phyloP scores from a whole-genome alignment of 495 filamentous ascomycete genomes.

The Aspergillus incahuasiensis region DNA sequence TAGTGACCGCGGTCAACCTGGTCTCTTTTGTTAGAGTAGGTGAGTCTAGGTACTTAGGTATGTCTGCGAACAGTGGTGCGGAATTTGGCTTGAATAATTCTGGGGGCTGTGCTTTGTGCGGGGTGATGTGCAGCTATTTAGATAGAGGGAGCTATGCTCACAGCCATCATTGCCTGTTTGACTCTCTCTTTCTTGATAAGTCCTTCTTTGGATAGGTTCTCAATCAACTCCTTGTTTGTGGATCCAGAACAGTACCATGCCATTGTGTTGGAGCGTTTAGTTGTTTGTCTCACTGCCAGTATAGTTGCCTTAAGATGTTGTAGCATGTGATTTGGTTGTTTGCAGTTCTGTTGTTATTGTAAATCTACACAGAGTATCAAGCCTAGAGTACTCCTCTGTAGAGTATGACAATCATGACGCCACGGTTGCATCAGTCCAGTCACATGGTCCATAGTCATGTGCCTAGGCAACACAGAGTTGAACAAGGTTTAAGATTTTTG shows the following conservation, averaged over 20 bases:
- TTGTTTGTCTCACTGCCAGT: not conserved
- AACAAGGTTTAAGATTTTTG: too few species aligned
- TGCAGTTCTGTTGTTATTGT: not conserved
- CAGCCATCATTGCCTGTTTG: slow-evolving; percentile 72
- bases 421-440: not conserved
- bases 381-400: not conserved
- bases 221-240: slow-evolving; percentile 71
- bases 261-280: slow-evolving; percentile 52
- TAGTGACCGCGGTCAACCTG: slow-evolving; percentile 92
- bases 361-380: too few species aligned
- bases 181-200: slow-evolving; percentile 70
- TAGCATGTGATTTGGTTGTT: not conserved
- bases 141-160: slow-evolving; percentile 29
- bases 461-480: too few species aligned
- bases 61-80: too few species aligned
- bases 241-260: slow-evolving; percentile 83
- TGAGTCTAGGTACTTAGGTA: not conserved
- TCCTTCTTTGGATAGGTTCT: slow-evolving; percentile 67
- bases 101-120: not conserved
- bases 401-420: not conserved
- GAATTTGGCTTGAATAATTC: too few species aligned
- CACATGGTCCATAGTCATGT: not conserved
- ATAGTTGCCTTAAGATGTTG: not conserved
- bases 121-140: too few species aligned
- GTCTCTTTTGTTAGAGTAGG: slow-evolving; percentile 10